Evolutionary conservation across 225 moss, liverwort and hornwort genomes (phyloP).

Genomic region (Marchantia paleacea): DNA sequence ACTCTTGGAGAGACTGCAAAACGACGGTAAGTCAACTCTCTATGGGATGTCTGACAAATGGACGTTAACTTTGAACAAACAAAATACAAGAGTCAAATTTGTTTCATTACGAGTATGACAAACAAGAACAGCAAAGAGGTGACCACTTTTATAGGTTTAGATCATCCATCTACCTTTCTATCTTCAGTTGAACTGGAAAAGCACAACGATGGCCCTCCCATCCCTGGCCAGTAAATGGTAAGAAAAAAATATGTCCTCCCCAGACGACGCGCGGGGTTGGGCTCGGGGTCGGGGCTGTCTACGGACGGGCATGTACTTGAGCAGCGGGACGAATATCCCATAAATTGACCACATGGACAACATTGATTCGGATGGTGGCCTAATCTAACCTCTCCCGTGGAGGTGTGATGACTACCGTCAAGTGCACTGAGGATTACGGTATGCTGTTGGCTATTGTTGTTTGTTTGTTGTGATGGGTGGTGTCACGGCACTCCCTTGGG

Average conservation of each 20-base stretch:
- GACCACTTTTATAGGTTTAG: no score
- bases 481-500: not conserved
- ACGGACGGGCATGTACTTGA: not conserved
- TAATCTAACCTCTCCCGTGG: not conserved
- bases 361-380: slow-evolving; percentile 1
- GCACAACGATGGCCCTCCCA: no score
- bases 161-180: no score
- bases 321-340: not conserved
- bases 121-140: no score
- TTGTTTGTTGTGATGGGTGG: not conserved
- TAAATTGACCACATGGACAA: not conserved
- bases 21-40: not conserved
- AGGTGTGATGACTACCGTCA: no score
- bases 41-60: not conserved
- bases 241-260: no score
- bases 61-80: not conserved
- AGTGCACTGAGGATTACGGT: not conserved
- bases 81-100: no score
- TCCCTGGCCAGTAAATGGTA: no score
- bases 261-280: no score
- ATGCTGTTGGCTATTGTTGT: not conserved
- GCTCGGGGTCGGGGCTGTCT: no score
- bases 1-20: not conserved
- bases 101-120: no score
- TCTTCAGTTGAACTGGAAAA: no score